Conservation (phyloP, 495 filamentous ascomycete genomes). For the Penicillium steckii region DNA sequence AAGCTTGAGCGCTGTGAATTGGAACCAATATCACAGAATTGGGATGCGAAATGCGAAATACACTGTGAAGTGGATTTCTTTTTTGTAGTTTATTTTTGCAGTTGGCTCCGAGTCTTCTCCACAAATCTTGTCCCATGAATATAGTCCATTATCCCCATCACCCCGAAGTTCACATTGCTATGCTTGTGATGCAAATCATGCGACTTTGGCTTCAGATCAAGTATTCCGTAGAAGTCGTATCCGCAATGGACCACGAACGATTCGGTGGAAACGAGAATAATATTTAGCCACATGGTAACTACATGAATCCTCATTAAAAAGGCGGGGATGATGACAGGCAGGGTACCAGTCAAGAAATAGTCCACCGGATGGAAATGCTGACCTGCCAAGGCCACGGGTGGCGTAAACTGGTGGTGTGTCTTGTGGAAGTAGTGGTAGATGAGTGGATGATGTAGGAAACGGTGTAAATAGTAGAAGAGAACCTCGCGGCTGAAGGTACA, state of each 20-base stretch:
- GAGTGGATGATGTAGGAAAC: conserved; percentile 43
- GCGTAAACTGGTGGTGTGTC: conserved; percentile 48
- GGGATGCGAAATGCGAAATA: no score
- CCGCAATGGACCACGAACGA: neutral
- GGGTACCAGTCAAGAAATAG: conserved; percentile 2
- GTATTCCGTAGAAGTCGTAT: neutral
- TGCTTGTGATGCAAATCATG: neutral
- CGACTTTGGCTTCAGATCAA: neutral
- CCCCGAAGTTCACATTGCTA: neutral
- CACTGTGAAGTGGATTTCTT: no score
- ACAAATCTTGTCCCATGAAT: neutral
- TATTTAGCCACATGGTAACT: no score
- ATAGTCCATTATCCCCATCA: neutral
- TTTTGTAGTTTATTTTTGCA: no score
- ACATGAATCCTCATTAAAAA: neutral
- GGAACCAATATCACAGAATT: no score
- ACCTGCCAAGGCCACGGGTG: conserved; percentile 49
- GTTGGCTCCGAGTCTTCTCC: no score
- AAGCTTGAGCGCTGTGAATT: no score
- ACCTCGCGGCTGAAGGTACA: conserved; percentile 40
- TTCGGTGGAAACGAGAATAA: neutral
- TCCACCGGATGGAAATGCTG: conserved; percentile 53
- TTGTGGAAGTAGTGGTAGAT: conserved; percentile 48
- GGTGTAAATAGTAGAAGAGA: conserved; percentile 50
- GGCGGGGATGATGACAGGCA: neutral